Evolutionary conservation across 345 rosid species (phyloP).

Genomic region (Eucalyptus leucophloia): DNA sequence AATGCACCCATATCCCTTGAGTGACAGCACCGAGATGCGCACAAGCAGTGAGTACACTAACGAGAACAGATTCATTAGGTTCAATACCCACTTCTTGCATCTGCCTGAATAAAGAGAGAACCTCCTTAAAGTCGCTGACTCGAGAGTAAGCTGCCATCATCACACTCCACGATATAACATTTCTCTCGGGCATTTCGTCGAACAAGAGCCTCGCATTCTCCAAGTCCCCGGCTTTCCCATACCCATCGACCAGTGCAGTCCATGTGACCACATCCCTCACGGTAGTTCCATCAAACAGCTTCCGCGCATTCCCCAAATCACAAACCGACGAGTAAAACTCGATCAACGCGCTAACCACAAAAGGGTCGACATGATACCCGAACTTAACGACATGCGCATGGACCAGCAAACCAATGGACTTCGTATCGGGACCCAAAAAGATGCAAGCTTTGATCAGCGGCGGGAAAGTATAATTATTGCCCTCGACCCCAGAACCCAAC

Average conservation of each 20-base stretch:
- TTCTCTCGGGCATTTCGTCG: slow-evolving; percentile 21
- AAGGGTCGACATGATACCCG: slow-evolving; percentile 10
- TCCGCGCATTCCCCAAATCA: slow-evolving; percentile 4
- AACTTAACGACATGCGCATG: slow-evolving; percentile 16
- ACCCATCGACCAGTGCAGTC: slow-evolving; percentile 15
- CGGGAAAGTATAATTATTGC: slow-evolving; percentile 16
- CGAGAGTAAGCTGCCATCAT: slow-evolving; percentile 26
- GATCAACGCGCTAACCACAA: slow-evolving; percentile 18
- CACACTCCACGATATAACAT: slow-evolving; percentile 18
- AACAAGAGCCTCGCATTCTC: slow-evolving; percentile 12
- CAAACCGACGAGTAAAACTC: slow-evolving; percentile 4
- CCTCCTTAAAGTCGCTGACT: slow-evolving; percentile 14
- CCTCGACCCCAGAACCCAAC: slow-evolving; percentile 2
- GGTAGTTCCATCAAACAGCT: slow-evolving; percentile 6
- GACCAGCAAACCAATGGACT: not conserved
- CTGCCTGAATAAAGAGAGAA: slow-evolving; percentile 10
- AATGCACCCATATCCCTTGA: slow-evolving; percentile 25
- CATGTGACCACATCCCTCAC: slow-evolving; percentile 16
- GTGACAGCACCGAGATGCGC: slow-evolving; percentile 14
- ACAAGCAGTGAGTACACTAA: slow-evolving; percentile 21
- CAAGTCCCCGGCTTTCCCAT: slow-evolving; percentile 7
- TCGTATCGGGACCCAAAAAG: not conserved
- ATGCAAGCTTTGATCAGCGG: slow-evolving; percentile 21
- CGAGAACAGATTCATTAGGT: slow-evolving; percentile 24
- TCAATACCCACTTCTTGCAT: slow-evolving; percentile 5